These are phyloP conservation scores for Neurospora sp. DNA, from an alignment of 495 filamentous ascomycete genomes.

Conservation along the genomic window DNA sequence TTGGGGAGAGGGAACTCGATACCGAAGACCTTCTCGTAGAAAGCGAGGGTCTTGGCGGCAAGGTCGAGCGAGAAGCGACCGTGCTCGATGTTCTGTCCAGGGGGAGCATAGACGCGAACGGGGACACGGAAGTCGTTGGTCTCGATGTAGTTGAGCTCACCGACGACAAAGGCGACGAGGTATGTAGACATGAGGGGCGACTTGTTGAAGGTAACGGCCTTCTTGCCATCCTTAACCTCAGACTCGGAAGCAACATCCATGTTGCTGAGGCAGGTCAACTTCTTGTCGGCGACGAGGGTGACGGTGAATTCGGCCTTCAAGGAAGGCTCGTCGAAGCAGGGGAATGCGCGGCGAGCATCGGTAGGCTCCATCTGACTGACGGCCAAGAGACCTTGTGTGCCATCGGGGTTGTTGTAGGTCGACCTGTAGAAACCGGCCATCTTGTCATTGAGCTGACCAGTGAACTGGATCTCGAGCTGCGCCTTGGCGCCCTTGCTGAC, in stretches of 20 bases:
- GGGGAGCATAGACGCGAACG: conserved; percentile 57
- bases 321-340: conserved; percentile 70
- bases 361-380: conserved; percentile 80
- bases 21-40: conserved; percentile 70
- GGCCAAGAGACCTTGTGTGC: conserved; percentile 52
- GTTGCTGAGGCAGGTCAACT: conserved; percentile 67
- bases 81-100: conserved; percentile 53
- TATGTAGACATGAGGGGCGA: conserved; percentile 72
- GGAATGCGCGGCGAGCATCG: conserved; percentile 63
- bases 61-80: conserved; percentile 60
- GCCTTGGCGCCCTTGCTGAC: conserved; percentile 50
- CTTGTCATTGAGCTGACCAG: conserved; percentile 62
- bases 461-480: conserved; percentile 55
- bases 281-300: conserved; percentile 62
- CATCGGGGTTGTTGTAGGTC: conserved; percentile 57
- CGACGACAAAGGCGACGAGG: conserved; percentile 64
- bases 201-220: conserved; percentile 64
- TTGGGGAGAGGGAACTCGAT: conserved; percentile 63
- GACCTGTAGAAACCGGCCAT: conserved; percentile 79
- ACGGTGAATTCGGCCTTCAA: conserved; percentile 66
- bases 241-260: conserved; percentile 65
- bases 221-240: conserved; percentile 48
- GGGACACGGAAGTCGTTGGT: conserved; percentile 64
- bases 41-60: conserved; percentile 55
- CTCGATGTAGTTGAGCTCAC: conserved; percentile 67